Evolutionary conservation across 495 filamentous ascomycete genomes (phyloP).

Genomic region (Astrothelium macrocarpum): DNA sequence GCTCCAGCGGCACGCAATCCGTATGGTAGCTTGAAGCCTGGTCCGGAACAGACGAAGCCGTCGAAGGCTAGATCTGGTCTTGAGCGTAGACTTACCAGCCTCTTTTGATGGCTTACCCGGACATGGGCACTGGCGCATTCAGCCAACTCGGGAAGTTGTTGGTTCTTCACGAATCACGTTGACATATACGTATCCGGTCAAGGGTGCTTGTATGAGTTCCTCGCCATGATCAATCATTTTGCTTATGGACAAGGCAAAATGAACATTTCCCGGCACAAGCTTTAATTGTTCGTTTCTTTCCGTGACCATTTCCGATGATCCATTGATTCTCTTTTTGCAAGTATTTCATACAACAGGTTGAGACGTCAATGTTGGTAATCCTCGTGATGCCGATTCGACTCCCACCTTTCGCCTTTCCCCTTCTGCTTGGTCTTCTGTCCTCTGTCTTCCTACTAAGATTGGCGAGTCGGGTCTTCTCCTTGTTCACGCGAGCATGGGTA

Average conservation of each 20-base stretch:
- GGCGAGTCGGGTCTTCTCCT: neutral
- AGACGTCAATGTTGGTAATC: neutral
- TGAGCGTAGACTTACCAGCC: neutral
- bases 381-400: no score
- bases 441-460: neutral
- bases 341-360: neutral
- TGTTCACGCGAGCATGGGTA: no score
- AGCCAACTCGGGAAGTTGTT: no score
- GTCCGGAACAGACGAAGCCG: neutral
- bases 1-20: neutral
- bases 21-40: neutral
- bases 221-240: no score
- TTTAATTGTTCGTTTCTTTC: neutral
- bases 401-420: neutral
- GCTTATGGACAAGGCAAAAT: no score
- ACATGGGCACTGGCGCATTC: no score
- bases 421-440: neutral
- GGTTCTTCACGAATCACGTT: no score
- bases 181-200: no score
- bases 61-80: neutral
- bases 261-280: no score
- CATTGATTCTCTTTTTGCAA: neutral
- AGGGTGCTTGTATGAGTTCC: no score
- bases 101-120: neutral
- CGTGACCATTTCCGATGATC: neutral